Percentiles rank a stretch among this genome's conserved stretches.
Conservation (phyloP, 208 protist species). For the Wallacemonas rigidus region DNA sequence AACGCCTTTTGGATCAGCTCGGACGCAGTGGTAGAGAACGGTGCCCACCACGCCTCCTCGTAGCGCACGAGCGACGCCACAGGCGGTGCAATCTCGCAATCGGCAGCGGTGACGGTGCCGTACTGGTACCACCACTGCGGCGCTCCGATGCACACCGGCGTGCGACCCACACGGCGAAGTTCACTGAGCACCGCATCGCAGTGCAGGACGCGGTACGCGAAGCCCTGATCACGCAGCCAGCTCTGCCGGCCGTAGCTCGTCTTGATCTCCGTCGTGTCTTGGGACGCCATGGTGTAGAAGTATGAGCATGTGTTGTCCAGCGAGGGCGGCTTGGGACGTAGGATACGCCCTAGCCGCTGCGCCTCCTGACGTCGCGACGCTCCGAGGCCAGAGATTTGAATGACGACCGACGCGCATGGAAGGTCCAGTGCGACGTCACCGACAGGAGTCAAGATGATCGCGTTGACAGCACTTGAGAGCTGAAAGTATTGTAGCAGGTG, state of each 20-base stretch:
- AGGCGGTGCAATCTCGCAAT: neutral
- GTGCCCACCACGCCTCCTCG: conserved; percentile 48
- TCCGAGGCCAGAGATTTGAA: conserved; percentile 97
- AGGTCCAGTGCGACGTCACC: conserved; percentile 98
- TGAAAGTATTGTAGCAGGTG: conserved; percentile 90
- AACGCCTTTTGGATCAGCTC: conserved; percentile 58
- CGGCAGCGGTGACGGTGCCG: neutral
- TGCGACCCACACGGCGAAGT: conserved; percentile 46
- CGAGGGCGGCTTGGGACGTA: conserved; percentile 91
- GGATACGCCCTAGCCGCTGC: conserved; percentile 97
- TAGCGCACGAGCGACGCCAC: conserved; percentile 15
- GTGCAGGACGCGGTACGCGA: conserved; percentile 86
- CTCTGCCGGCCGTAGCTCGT: conserved; percentile 97
- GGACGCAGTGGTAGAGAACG: conserved; percentile 57
- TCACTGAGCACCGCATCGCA: conserved; percentile 52
- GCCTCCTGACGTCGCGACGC: conserved; percentile 96
- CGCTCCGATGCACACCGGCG: conserved; percentile 73
- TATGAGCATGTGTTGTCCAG: conserved; percentile 96
- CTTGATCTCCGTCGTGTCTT: conserved; percentile 97
- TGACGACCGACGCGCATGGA: conserved; percentile 99
- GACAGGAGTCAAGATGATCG: conserved; percentile 97
- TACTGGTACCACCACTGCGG: conserved; percentile 87
- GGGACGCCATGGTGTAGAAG: conserved; percentile 98
- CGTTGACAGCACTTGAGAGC: conserved; percentile 80
- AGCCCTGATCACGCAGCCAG: conserved; percentile 98